These are phyloP conservation scores for Haberlea rhodopensis DNA, from an alignment of 257 asterid species.

Conservation along the genomic window DNA sequence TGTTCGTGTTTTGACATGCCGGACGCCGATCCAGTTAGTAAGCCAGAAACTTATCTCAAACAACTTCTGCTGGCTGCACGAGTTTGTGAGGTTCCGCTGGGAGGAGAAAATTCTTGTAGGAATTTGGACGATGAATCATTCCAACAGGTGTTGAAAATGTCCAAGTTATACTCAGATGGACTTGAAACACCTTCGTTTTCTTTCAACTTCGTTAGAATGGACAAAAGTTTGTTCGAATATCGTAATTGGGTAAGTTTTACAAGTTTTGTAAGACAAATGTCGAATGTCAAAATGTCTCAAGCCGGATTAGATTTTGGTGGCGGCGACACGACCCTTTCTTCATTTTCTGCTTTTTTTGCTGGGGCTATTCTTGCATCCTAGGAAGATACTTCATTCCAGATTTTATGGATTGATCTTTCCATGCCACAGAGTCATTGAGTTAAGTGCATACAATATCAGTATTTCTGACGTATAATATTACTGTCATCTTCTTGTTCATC, in stretches of 20 bases:
- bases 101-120: conserved; percentile 51
- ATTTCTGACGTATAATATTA: too few species aligned
- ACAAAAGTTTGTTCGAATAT: too few species aligned
- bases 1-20: conserved; percentile 64
- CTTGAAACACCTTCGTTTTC: conserved; percentile 48
- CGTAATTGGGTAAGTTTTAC: conserved; percentile 63
- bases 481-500: too few species aligned
- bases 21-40: conserved; percentile 43
- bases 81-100: conserved; percentile 50
- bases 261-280: conserved; percentile 61
- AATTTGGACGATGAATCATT: conserved; percentile 56
- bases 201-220: conserved; percentile 61
- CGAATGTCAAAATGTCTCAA: too few species aligned
- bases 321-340: conserved; percentile 33
- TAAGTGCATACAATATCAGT: too few species aligned
- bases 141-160: conserved; percentile 58
- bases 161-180: conserved; percentile 51
- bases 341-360: conserved; percentile 39
- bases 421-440: too few species aligned
- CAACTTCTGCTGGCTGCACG: conserved; percentile 54
- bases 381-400: conserved; percentile 25
- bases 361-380: conserved; percentile 48
- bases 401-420: conserved; percentile 10
- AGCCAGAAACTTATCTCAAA: conserved; percentile 59
- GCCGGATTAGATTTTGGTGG: conserved; percentile 57